phyloP scores from a whole-genome alignment of 2,329 filamentous ascomycete species.

The Aspergillus viridinutans region DNA sequence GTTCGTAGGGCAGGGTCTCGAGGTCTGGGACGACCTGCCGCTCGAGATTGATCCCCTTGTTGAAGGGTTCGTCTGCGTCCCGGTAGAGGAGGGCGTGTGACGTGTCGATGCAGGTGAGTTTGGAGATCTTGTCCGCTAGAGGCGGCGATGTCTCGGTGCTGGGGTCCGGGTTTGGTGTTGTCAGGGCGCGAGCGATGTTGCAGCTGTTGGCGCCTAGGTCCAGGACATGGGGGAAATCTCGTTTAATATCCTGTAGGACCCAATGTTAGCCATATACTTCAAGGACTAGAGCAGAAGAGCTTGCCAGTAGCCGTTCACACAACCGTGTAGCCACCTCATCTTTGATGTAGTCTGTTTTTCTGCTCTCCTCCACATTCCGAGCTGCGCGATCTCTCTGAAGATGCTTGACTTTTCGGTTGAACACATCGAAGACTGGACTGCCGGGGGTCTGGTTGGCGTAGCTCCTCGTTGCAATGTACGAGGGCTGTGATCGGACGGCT shows the following conservation, averaged over 20 bases:
- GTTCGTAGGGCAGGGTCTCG: constrained; percentile 70
- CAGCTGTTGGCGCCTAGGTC: constrained; percentile 95
- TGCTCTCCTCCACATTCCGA: constrained; percentile 62
- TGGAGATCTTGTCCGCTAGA: constrained; percentile 65
- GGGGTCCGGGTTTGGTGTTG: constrained; percentile 62
- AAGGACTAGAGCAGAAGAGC: constrained; percentile 5
- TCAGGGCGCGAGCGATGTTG: constrained; percentile 82
- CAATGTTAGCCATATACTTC: constrained; percentile 12
- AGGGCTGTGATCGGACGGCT: constrained; percentile 14
- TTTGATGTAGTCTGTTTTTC: constrained; percentile 85
- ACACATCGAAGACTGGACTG: constrained; percentile 78
- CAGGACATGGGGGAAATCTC: constrained; percentile 75
- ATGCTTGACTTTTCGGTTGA: constrained; percentile 84
- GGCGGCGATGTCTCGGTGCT: constrained; percentile 46
- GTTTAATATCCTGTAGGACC: constrained; percentile 73
- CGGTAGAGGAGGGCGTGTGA: constrained; percentile 74
- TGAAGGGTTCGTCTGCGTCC: constrained; percentile 64
- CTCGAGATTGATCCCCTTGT: constrained; percentile 65
- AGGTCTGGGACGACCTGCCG: constrained; percentile 65
- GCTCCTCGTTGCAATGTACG: constrained; percentile 34
- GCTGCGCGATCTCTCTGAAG: constrained; percentile 87
- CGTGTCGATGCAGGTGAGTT: constrained; percentile 76
- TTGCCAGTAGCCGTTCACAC: constrained; percentile 77
- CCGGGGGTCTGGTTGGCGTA: constrained; percentile 79
- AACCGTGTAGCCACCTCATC: constrained; percentile 84